Conservation (phyloP, 1,284 basidiomycete species). For the Paramarasmius palmivorus region DNA sequence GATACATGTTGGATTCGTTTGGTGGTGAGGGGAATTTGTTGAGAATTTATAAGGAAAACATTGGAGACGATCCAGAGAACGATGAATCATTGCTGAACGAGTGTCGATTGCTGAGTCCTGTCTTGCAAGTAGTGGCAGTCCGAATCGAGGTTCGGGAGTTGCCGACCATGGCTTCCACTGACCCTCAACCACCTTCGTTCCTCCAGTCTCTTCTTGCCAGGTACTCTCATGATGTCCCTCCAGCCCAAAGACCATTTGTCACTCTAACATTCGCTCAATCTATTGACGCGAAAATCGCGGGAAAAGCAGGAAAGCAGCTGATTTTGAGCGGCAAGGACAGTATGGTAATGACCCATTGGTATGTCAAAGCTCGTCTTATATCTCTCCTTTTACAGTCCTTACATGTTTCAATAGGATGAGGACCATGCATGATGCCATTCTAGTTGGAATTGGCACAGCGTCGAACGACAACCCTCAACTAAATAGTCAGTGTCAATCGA, state of each 20-base stretch:
- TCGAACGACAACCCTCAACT: slow-evolving; percentile 92
- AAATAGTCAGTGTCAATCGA: slow-evolving; percentile 62
- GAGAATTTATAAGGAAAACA: too few relatives aligned
- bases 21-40: neutral
- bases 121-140: too few relatives aligned
- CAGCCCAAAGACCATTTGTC: slow-evolving; percentile 48
- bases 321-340: slow-evolving; percentile 85
- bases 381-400: neutral
- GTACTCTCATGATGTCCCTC: slow-evolving; percentile 9
- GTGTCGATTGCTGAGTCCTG: neutral
- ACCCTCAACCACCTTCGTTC: slow-evolving; percentile 8
- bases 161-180: neutral
- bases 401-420: slow-evolving; percentile 60
- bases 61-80: neutral
- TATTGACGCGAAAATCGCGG: slow-evolving; percentile 91
- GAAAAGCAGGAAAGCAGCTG: slow-evolving; percentile 72
- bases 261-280: slow-evolving; percentile 97
- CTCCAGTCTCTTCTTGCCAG: slow-evolving; percentile 9
- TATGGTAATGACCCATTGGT: slow-evolving; percentile 96
- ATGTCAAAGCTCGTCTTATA: slow-evolving; percentile 20
- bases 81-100: neutral
- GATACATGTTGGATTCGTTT: slow-evolving; percentile 2
- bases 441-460: slow-evolving; percentile 90
- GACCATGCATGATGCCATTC: slow-evolving; percentile 88
- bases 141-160: neutral